A percentile compares a stretch with the other conserved stretches of the same genome.
Evolutionary conservation across 202 grass and related monocot species (phyloP).

Genomic region (Carex arenaria): DNA sequence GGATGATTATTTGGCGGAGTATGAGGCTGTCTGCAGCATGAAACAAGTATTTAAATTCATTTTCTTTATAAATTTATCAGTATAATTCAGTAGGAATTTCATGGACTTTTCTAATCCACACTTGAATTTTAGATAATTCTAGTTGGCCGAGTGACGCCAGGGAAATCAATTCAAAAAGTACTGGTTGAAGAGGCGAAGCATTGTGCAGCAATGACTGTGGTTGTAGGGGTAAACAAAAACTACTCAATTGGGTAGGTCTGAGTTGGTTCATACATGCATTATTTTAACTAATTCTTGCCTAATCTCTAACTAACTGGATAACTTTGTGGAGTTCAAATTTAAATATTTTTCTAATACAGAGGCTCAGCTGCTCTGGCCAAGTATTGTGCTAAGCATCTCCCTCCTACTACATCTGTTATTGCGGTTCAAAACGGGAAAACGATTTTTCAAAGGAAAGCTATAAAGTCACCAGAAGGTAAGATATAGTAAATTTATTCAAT

Average conservation of each 20-base stretch:
- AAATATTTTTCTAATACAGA: conserved; percentile 33
- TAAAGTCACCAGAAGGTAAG: conserved; percentile 53
- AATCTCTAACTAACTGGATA: conserved; percentile 9
- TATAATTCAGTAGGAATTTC: neutral
- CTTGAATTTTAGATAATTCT: conserved; percentile 55
- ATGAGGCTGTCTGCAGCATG: conserved; percentile 57
- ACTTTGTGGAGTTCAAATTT: conserved; percentile 40
- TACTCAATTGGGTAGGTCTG: conserved; percentile 65
- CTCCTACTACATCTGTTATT: conserved; percentile 62
- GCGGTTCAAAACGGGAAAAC: conserved; percentile 76
- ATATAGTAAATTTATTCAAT: neutral
- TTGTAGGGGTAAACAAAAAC: conserved; percentile 78
- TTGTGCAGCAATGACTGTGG: conserved; percentile 65
- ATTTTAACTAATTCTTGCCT: conserved; percentile 21
- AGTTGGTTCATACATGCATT: conserved; percentile 13
- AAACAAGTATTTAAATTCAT: conserved; percentile 52
- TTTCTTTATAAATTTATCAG: conserved; percentile 3
- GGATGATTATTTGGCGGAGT: conserved; percentile 64
- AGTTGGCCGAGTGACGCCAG: conserved; percentile 75
- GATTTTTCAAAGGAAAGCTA: conserved; percentile 54
- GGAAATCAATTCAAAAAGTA: conserved; percentile 73
- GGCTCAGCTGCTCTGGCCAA: conserved; percentile 63
- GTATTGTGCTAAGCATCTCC: conserved; percentile 87
- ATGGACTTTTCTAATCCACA: conserved; percentile 10
- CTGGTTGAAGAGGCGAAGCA: conserved; percentile 86